Evolutionary conservation across 305 asterid genomes (phyloP).

Genomic region (Fraxinus xanthoxyloides): DNA sequence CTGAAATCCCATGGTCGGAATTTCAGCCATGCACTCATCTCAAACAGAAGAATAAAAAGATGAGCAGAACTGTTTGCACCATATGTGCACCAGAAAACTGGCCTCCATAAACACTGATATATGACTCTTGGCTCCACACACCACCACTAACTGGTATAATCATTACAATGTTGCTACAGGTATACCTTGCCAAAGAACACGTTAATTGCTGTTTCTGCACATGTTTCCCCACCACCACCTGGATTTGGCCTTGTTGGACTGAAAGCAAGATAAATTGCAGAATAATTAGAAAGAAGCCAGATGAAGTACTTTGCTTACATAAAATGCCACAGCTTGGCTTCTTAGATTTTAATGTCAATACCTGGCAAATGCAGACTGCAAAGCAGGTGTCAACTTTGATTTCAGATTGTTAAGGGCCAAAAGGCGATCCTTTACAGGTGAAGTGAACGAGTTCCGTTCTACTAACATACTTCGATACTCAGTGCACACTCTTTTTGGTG

Average conservation of each 20-base stretch:
- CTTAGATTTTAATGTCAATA: slow-evolving; percentile 28
- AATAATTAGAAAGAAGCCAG: slow-evolving; percentile 8
- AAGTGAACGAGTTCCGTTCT: slow-evolving; percentile 88
- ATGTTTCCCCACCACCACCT: slow-evolving; percentile 97
- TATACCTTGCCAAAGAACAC: slow-evolving; percentile 87
- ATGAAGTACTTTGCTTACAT: not conserved
- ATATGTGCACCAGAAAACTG: not conserved
- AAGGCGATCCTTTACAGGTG: slow-evolving; percentile 94
- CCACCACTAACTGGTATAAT: not conserved
- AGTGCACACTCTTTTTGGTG: slow-evolving; percentile 77
- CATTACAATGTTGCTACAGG: slow-evolving; percentile 15
- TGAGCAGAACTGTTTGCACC: not conserved
- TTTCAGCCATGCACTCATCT: not conserved
- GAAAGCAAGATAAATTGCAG: slow-evolving; percentile 31
- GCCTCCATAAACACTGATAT: not conserved
- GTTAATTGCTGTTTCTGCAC: slow-evolving; percentile 89
- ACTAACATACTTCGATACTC: slow-evolving; percentile 88
- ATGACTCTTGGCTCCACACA: not conserved
- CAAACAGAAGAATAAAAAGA: not conserved
- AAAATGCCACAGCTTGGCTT: slow-evolving; percentile 14
- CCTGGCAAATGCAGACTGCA: slow-evolving; percentile 98
- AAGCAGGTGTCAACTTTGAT: slow-evolving; percentile 72
- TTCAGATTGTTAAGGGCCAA: slow-evolving; percentile 71
- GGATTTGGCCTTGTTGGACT: slow-evolving; percentile 98
- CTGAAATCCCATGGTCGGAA: not conserved